Conservation (phyloP, 768 basidiomycete genomes). For the Boletus sp. region DNA sequence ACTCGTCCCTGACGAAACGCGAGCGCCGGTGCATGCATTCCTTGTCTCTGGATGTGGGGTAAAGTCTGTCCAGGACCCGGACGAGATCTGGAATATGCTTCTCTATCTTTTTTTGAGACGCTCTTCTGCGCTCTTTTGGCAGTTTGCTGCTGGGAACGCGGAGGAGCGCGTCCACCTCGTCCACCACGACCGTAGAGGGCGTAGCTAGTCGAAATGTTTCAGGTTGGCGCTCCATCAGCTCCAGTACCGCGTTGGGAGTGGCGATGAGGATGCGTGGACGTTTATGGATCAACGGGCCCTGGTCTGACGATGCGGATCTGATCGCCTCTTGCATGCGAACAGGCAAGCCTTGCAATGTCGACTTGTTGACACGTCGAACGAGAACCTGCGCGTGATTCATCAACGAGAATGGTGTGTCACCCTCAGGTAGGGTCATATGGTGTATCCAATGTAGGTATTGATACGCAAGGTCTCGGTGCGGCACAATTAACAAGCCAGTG, state of each 20-base stretch:
- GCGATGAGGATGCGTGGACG: constrained; percentile 69
- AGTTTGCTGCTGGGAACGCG: constrained; percentile 43
- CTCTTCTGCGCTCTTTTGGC: constrained; percentile 39
- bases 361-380: constrained; percentile 47
- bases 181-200: constrained; percentile 63
- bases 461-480: constrained; percentile 69
- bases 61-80: constrained; percentile 58
- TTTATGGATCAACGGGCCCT: constrained; percentile 37
- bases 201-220: constrained; percentile 43
- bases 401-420: constrained; percentile 34
- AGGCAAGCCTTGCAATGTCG: constrained; percentile 17
- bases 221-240: constrained; percentile 46
- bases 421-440: constrained; percentile 39
- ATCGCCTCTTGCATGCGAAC: constrained; percentile 30
- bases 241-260: constrained; percentile 68
- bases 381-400: constrained; percentile 56
- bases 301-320: constrained; percentile 27
- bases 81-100: constrained; percentile 60
- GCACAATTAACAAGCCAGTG: constrained; percentile 63
- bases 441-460: constrained; percentile 69
- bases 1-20: constrained; percentile 1
- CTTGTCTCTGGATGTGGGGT: constrained; percentile 32
- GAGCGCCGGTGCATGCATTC: background rate
- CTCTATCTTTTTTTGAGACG: constrained; percentile 38
- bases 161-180: constrained; percentile 75